These are phyloP conservation scores for Polymyxa betae DNA, from an alignment of 208 protist genomes.

Conservation along the genomic window DNA sequence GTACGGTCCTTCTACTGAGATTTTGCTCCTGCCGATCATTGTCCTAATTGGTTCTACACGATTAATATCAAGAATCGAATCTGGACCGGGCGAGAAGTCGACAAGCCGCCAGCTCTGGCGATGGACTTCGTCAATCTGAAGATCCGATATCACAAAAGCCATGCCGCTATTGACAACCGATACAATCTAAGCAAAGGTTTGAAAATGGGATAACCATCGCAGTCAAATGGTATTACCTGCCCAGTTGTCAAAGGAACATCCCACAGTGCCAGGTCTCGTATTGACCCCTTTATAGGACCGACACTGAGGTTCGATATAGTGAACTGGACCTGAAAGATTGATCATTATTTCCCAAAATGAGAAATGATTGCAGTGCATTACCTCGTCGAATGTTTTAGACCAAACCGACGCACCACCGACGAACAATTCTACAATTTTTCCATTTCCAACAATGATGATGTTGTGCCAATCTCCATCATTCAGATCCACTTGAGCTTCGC, in stretches of 20 bases:
- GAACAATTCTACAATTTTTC: too few species aligned
- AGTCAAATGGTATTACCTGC: not conserved
- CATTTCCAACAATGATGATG: not conserved
- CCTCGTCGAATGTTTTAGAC: too few species aligned
- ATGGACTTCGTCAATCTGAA: not conserved
- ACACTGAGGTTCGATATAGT: not conserved
- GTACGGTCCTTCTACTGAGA: not conserved
- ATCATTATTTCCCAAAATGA: too few species aligned
- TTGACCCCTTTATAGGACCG: not conserved
- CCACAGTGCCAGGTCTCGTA: slow-evolving; percentile 14
- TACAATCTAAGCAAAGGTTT: not conserved
- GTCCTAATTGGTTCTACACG: too few species aligned
- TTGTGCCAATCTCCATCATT: slow-evolving; percentile 25
- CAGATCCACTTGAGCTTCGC: not conserved
- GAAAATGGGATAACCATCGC: not conserved
- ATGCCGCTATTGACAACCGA: slow-evolving; percentile 2
- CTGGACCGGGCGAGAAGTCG: not conserved
- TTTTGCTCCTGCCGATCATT: too few species aligned
- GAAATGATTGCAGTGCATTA: too few species aligned
- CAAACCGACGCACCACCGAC: too few species aligned
- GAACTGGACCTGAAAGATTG: too few species aligned
- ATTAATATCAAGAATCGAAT: too few species aligned
- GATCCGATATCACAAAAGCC: slow-evolving; percentile 7
- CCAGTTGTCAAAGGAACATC: not conserved
- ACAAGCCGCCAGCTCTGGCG: not conserved